Evolutionary conservation across 2,329 filamentous ascomycete genomes (phyloP).

Genomic region (Hypocreales sp.): DNA sequence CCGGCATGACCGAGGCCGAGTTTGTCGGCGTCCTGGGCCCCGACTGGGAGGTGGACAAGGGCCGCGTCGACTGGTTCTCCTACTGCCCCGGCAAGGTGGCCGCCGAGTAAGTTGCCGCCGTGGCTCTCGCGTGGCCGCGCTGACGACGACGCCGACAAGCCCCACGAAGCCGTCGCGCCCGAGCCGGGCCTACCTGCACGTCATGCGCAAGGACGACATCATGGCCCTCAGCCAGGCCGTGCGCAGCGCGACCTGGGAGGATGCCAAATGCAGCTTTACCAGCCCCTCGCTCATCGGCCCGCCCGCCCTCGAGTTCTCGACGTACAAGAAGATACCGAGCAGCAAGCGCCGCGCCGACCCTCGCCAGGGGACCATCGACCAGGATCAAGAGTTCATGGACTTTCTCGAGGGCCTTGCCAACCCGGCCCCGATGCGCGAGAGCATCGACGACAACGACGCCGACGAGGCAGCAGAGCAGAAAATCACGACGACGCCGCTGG

Average conservation of each 20-base stretch:
- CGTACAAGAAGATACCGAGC: conserved; percentile 69
- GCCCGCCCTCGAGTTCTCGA: conserved; percentile 66
- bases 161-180: conserved; percentile 75
- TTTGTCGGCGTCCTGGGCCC: conserved; percentile 57
- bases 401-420: conserved; percentile 84
- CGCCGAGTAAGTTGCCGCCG: conserved; percentile 47
- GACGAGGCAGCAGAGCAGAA: conserved; percentile 34
- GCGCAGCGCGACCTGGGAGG: conserved; percentile 55
- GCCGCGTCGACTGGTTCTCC: conserved; percentile 71
- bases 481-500: conserved; percentile 70
- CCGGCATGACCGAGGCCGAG: conserved; percentile 67
- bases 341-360: conserved; percentile 63
- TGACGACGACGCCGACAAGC: conserved; percentile 23
- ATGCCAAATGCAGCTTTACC: conserved; percentile 62
- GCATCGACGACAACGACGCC: conserved; percentile 23
- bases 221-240: conserved; percentile 54
- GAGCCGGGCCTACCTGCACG: conserved; percentile 66
- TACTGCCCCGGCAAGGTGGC: conserved; percentile 58
- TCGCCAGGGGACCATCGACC: conserved; percentile 87
- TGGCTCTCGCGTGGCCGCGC: conserved; percentile 1
- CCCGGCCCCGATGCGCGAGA: conserved; percentile 30
- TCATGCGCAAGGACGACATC: conserved; percentile 57
- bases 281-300: conserved; percentile 62
- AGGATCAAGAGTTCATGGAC: conserved; percentile 87
- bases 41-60: conserved; percentile 67